A percentile compares a stretch with the other conserved stretches of the same genome.
Conservation (phyloP, 2,329 filamentous ascomycete species). For the Talaromyces piceae region DNA sequence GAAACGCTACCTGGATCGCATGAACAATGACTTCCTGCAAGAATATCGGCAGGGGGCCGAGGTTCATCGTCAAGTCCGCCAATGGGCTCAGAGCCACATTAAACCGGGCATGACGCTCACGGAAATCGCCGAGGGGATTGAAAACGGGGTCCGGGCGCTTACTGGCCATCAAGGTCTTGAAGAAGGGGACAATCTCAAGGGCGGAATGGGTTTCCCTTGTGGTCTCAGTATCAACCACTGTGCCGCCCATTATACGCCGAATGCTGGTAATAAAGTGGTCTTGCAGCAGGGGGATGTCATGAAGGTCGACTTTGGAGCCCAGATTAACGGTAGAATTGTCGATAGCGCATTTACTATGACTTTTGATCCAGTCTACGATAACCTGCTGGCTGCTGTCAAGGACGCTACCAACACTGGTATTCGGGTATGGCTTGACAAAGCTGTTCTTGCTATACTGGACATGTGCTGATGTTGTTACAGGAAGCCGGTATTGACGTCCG, state of each 20-base stretch:
- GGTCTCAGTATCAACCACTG: constrained; percentile 79
- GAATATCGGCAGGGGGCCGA: constrained; percentile 83
- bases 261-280: constrained; percentile 73
- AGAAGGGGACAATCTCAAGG: constrained; percentile 69
- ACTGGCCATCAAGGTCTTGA: constrained; percentile 69
- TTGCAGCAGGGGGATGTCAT: constrained; percentile 61
- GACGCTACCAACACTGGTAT: constrained; percentile 69
- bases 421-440: constrained; percentile 36
- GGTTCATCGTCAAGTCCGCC: constrained; percentile 78
- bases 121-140: constrained; percentile 80
- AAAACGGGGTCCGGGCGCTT: constrained; percentile 69
- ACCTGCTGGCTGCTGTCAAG: constrained; percentile 58
- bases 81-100: constrained; percentile 73
- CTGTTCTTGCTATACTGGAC: neutral
- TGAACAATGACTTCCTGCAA: constrained; percentile 69
- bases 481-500: constrained; percentile 90
- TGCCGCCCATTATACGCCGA: constrained; percentile 80
- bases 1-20: constrained; percentile 72
- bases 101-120: constrained; percentile 74
- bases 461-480: constrained; percentile 27
- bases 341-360: constrained; percentile 65
- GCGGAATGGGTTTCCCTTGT: constrained; percentile 80
- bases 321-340: constrained; percentile 63
- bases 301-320: constrained; percentile 67
- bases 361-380: constrained; percentile 62